A percentile compares a stretch with the other conserved stretches of the same genome.
Evolutionary conservation across 106 monocot genomes (phyloP).

Genomic region (Dendrobium huoshanense): DNA sequence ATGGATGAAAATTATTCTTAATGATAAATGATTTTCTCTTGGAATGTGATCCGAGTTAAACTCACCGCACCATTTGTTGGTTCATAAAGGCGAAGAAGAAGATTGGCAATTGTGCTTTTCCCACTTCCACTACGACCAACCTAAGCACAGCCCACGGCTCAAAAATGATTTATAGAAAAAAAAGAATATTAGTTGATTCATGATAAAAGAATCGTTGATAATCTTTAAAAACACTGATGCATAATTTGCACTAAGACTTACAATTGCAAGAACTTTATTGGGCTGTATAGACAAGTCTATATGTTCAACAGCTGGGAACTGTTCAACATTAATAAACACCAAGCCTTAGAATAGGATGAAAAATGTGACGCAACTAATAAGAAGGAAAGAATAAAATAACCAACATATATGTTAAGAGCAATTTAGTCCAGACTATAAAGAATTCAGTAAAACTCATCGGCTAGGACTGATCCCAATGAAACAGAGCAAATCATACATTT

Average conservation of each 20-base stretch:
- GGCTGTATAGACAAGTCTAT: conserved; percentile 51
- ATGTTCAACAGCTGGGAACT: conserved; percentile 55
- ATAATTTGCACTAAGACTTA: conserved; percentile 32
- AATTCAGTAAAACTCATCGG: background rate
- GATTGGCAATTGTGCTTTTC: conserved; percentile 85
- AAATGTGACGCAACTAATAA: background rate
- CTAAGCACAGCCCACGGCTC: conserved; percentile 35
- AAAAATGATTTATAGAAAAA: conserved; percentile 1
- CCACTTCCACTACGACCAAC: conserved; percentile 99
- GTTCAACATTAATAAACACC: conserved; percentile 6
- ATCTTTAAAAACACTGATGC: background rate
- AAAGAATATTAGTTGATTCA: background rate
- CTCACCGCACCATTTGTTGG: conserved; percentile 82
- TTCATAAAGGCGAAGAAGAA: conserved; percentile 84
- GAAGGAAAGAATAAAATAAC: background rate
- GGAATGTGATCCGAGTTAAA: conserved; percentile 6
- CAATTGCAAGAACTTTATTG: conserved; percentile 89
- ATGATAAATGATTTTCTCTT: background rate
- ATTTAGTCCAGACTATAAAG: background rate
- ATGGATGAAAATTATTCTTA: background rate
- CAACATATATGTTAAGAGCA: background rate
- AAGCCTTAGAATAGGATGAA: background rate
- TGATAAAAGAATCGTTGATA: background rate
- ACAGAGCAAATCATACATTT: background rate
- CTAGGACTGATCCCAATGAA: background rate